Percentiles rank a stretch among this genome's conserved stretches.
Evolutionary conservation across 2,329 filamentous ascomycete genomes (phyloP).

Genomic region (Aureobasidium sp.): DNA sequence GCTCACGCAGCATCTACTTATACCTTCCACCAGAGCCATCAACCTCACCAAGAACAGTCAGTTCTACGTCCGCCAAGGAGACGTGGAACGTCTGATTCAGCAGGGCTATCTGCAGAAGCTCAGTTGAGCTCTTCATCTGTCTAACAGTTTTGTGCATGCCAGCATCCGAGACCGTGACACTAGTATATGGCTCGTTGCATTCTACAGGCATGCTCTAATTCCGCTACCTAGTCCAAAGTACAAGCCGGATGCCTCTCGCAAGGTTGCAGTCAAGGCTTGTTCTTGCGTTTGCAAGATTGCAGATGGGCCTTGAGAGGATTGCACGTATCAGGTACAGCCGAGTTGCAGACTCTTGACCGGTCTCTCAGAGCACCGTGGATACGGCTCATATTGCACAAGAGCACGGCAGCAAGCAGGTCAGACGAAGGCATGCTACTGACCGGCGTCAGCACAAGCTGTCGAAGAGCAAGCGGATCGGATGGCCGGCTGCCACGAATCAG

Average conservation of each 20-base stretch:
- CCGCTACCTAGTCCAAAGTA: background rate
- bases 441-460: background rate
- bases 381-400: background rate
- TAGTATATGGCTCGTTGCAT: background rate
- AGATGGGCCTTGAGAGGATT: background rate
- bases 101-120: constrained; percentile 93
- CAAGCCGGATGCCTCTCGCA: background rate
- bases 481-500: constrained; percentile 5
- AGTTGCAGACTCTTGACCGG: background rate
- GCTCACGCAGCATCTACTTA: constrained; percentile 13
- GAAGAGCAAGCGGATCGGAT: background rate
- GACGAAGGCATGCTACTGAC: background rate
- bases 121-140: constrained; percentile 48
- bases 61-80: constrained; percentile 91
- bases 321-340: background rate
- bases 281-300: background rate
- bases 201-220: background rate
- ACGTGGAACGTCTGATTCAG: constrained; percentile 88
- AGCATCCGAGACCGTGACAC: background rate
- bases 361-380: background rate
- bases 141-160: background rate
- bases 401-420: background rate
- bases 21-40: constrained; percentile 60
- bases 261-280: background rate
- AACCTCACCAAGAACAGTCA: constrained; percentile 97